These are phyloP conservation scores for Acarospora socialis DNA, from an alignment of 2,329 filamentous ascomycete species.

Conservation along the genomic window DNA sequence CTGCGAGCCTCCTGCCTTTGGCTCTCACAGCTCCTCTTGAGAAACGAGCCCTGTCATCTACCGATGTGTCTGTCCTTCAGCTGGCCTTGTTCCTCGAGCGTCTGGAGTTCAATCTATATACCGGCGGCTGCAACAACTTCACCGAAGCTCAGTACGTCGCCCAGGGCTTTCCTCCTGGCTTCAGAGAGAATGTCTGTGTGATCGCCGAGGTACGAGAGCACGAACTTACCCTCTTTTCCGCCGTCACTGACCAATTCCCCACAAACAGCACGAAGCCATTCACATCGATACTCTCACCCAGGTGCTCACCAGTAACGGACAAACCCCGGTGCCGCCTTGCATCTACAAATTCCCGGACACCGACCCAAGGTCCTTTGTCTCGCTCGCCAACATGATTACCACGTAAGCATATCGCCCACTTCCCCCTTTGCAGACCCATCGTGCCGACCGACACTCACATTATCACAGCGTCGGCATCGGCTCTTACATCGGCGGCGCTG, in stretches of 20 bases:
- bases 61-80: constrained; percentile 17
- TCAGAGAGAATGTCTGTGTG: constrained; percentile 18
- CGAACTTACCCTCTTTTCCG: background rate
- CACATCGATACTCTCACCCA: constrained; percentile 16
- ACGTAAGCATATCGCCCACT: too few species aligned
- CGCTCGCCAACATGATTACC: constrained; percentile 20
- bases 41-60: constrained; percentile 9
- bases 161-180: constrained; percentile 18
- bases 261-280: constrained; percentile 15
- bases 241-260: background rate
- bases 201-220: constrained; percentile 14
- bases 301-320: constrained; percentile 16
- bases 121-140: constrained; percentile 18
- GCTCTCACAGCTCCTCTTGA: constrained; percentile 8
- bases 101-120: constrained; percentile 18
- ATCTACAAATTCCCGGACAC: constrained; percentile 18
- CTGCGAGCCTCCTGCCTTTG: constrained; percentile 2
- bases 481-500: constrained; percentile 16
- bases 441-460: too few species aligned
- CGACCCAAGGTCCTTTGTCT: constrained; percentile 17
- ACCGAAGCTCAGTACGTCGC: constrained; percentile 16
- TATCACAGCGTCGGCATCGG: constrained; percentile 19
- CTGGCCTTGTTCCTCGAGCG: constrained; percentile 26
- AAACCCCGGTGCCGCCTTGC: constrained; percentile 16
- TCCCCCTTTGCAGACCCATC: too few species aligned